Evolutionary conservation across 306 rosid species (phyloP).

Genomic region (Prunus padus): DNA sequence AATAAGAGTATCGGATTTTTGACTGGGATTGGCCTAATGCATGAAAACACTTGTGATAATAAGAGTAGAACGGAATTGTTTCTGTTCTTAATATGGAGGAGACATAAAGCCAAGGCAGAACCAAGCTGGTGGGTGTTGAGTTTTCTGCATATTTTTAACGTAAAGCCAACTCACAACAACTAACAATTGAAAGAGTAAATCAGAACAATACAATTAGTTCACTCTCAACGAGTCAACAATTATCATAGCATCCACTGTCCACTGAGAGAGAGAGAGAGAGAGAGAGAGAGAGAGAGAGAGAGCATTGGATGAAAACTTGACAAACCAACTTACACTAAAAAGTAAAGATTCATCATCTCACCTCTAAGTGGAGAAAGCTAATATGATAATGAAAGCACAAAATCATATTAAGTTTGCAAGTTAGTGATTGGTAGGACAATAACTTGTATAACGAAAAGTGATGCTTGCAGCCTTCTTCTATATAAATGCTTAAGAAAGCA

Average conservation of each 20-base stretch:
- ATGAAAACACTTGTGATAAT: too few relatives aligned
- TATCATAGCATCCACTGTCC: too few relatives aligned
- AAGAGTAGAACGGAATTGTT: too few relatives aligned
- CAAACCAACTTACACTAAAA: background rate
- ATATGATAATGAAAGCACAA: background rate
- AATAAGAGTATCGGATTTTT: too few relatives aligned
- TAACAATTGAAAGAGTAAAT: background rate
- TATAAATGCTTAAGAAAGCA: constrained; percentile 14
- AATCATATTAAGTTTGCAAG: background rate
- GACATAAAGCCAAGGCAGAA: too few relatives aligned
- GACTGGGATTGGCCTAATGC: too few relatives aligned
- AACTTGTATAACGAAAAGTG: background rate
- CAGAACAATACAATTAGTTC: background rate
- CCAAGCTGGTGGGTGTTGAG: too few relatives aligned
- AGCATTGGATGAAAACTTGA: background rate
- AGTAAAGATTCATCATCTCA: background rate
- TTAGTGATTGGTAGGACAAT: background rate
- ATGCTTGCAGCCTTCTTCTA: constrained; percentile 4
- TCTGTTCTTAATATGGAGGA: too few relatives aligned
- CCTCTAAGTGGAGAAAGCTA: background rate
- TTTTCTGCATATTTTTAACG: too few relatives aligned
- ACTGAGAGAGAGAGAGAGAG: background rate
- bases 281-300: background rate
- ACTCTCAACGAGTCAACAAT: background rate
- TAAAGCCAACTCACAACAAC: background rate